Evolutionary conservation across 768 basidiomycete species (phyloP).

Genomic region (Boletus speciosus): DNA sequence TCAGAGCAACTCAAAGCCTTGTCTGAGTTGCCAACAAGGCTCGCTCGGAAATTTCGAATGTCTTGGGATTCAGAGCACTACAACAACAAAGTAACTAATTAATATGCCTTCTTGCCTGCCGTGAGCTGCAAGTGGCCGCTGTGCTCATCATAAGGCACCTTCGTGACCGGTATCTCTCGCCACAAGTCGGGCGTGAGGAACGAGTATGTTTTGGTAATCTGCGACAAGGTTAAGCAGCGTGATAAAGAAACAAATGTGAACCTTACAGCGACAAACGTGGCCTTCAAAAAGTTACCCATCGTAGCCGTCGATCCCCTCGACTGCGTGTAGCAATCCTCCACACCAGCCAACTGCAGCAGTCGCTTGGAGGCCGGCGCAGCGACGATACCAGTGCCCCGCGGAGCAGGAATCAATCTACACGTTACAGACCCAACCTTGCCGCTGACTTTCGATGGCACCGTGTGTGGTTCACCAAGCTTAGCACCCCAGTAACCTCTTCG

Average conservation of each 20-base stretch:
- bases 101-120: constrained; percentile 71
- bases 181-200: constrained; percentile 99
- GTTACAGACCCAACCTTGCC: constrained; percentile 99
- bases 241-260: neutral
- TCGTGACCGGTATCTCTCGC: constrained; percentile 89
- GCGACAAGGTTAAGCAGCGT: constrained; percentile 1
- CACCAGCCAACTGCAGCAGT: constrained; percentile 94
- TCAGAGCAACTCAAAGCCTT: neutral
- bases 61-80: neutral
- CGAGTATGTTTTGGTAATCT: constrained; percentile 97
- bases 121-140: constrained; percentile 86
- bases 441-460: constrained; percentile 96
- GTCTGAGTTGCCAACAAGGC: neutral
- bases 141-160: constrained; percentile 93
- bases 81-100: constrained; percentile 40
- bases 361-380: constrained; percentile 98
- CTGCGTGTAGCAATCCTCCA: constrained; percentile 97
- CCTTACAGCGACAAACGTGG: constrained; percentile 87
- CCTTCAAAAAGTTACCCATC: constrained; percentile 99
- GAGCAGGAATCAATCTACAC: constrained; percentile 98
- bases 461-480: constrained; percentile 98
- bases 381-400: constrained; percentile 98
- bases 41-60: constrained; percentile 1
- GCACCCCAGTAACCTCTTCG: constrained; percentile 99
- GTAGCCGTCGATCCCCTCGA: constrained; percentile 98